phyloP scores from a whole-genome alignment of 495 filamentous ascomycete genomes.

The Podospora pseudoanserina region DNA sequence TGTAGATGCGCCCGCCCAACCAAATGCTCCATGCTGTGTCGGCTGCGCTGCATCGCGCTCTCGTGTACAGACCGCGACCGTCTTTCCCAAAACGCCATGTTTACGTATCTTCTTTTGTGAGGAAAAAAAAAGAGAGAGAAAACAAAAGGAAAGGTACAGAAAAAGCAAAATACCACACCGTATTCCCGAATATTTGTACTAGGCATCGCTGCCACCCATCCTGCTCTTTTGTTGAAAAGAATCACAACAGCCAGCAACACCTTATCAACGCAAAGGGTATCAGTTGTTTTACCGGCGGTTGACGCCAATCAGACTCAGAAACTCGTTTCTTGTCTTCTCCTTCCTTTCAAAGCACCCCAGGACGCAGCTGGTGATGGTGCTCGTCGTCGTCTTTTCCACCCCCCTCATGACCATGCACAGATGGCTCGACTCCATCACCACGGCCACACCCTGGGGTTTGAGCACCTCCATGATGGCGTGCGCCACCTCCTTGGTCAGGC shows the following conservation, averaged over 20 bases:
- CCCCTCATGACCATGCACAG: conserved; percentile 99
- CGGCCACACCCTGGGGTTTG: conserved; percentile 89
- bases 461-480: conserved; percentile 89
- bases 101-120: background rate
- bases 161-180: conserved; percentile 7
- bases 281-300: conserved; percentile 37
- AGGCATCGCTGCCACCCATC: conserved; percentile 17
- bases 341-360: conserved; percentile 88
- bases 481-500: conserved; percentile 92
- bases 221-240: conserved; percentile 23
- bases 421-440: conserved; percentile 96
- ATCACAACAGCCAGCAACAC: background rate
- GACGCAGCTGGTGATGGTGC: conserved; percentile 93
- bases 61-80: background rate
- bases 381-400: conserved; percentile 82
- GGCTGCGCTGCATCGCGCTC: background rate
- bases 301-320: conserved; percentile 69
- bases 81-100: conserved; percentile 20
- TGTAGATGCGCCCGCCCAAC: conserved; percentile 8
- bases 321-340: conserved; percentile 92
- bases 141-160: background rate
- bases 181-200: conserved; percentile 2
- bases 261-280: background rate
- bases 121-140: background rate
- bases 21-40: conserved; percentile 1